A percentile compares a stretch with the other conserved stretches of the same genome.
phyloP scores from a whole-genome alignment of 805 yeast genomes.

The Wickerhamiella bombiphila region DNA sequence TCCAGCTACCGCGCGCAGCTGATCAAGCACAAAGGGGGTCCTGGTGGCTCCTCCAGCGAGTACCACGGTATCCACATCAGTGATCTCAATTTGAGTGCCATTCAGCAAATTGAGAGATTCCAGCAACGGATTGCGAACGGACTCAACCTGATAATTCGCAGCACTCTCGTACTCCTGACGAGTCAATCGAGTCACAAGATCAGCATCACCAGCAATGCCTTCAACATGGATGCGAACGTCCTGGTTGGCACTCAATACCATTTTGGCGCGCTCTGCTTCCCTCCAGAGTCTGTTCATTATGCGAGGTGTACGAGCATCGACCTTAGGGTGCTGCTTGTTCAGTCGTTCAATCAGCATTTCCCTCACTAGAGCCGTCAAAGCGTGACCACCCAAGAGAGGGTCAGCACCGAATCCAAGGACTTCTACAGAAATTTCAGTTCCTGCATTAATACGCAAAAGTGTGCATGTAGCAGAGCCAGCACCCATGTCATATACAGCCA shows the following conservation, averaged over 20 bases:
- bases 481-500: constrained; percentile 78
- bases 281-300: constrained; percentile 56
- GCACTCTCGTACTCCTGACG: constrained; percentile 70
- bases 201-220: constrained; percentile 55
- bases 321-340: constrained; percentile 26
- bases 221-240: constrained; percentile 73
- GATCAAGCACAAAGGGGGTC: constrained; percentile 59
- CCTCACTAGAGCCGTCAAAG: constrained; percentile 51
- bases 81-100: constrained; percentile 11
- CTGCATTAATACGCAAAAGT: constrained; percentile 29
- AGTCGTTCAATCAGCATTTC: constrained; percentile 48
- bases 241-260: constrained; percentile 70
- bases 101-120: constrained; percentile 32
- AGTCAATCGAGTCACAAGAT: constrained; percentile 50
- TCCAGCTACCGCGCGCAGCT: constrained; percentile 35
- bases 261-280: constrained; percentile 79
- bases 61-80: constrained; percentile 33
- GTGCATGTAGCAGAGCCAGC: constrained; percentile 86
- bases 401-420: constrained; percentile 63
- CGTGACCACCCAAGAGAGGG: constrained; percentile 58
- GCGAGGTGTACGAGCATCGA: constrained; percentile 33
- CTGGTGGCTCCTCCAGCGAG: constrained; percentile 85
- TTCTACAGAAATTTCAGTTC: constrained; percentile 30
- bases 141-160: constrained; percentile 23
- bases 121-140: constrained; percentile 39